Conservation (phyloP, 1,284 basidiomycete species). For the Fomitopsis betulina region DNA sequence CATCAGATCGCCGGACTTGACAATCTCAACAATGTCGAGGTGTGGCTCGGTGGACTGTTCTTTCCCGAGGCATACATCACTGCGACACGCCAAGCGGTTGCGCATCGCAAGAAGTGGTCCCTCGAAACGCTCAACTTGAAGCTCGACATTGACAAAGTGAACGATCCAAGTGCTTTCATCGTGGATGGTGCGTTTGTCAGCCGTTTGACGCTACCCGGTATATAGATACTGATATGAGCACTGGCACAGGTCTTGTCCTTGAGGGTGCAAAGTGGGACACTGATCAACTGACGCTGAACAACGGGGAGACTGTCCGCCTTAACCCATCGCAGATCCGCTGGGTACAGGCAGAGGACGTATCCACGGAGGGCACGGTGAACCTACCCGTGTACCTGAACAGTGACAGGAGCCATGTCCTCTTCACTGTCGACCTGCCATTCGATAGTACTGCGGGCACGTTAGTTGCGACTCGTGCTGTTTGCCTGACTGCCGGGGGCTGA, state of each 20-base stretch:
- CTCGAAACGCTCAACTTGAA: slow-evolving; percentile 83
- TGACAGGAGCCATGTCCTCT: slow-evolving; percentile 86
- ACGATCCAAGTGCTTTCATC: slow-evolving; percentile 72
- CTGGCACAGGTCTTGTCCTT: slow-evolving; percentile 65
- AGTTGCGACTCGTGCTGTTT: slow-evolving; percentile 78
- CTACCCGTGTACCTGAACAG: slow-evolving; percentile 91
- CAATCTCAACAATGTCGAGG: slow-evolving; percentile 68
- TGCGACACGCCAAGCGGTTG: slow-evolving; percentile 88
- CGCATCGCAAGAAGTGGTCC: slow-evolving; percentile 87
- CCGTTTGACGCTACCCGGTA: background rate
- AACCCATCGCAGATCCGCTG: slow-evolving; percentile 81
- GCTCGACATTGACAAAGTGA: slow-evolving; percentile 77
- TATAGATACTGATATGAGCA: background rate
- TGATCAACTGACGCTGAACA: slow-evolving; percentile 71
- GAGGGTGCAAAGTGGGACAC: slow-evolving; percentile 80
- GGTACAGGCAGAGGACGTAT: slow-evolving; percentile 62
- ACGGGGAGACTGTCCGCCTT: slow-evolving; percentile 74
- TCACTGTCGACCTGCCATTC: slow-evolving; percentile 80
- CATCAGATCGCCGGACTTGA: slow-evolving; percentile 69
- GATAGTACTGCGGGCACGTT: slow-evolving; percentile 59
- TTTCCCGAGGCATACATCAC: slow-evolving; percentile 95
- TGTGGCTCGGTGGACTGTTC: slow-evolving; percentile 91
- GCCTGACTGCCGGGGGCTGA: slow-evolving; percentile 59
- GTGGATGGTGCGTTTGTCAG: slow-evolving; percentile 66
- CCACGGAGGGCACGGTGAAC: slow-evolving; percentile 49